Evolutionary conservation across 225 moss, liverwort and hornwort genomes (phyloP), one percentile per base, ranked within the genome.

Genomic region (Ulota crispa): DNA sequence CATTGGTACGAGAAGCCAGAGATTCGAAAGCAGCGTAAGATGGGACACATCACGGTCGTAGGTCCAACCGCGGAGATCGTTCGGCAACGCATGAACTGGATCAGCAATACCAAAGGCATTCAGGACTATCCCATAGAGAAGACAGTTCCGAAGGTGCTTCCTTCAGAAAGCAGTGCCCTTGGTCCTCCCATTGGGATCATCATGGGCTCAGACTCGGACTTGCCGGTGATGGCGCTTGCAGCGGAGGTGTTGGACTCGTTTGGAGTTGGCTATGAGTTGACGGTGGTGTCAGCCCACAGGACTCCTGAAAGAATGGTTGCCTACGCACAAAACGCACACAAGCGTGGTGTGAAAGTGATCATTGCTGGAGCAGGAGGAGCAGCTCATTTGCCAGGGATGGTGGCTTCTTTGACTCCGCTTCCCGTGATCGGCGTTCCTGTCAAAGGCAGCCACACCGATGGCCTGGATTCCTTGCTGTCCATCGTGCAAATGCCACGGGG

Each of bases 1-100:
- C 98, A 98, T 57, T 98, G 98, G 98, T 98, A 98, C 42, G 98
- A 92, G 76, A 98, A 94, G 65, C 98, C 95, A 19, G 98, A 95
- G 83, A 98, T 98, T 82, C 85, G 95, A 18, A 88, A 88, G 64
- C 98, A 98, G 64, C 80, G 95, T 27, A 98, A 98, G 86, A 98
- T 98, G 95, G 95, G 98, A 4, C 95, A 98, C 78, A 89, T 95
- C 11, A 98, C 95, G 12, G 89, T 98, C 1, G 93, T 95, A 4
- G 98, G 98, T 26, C 80, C 93, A 30, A 89, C 85, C 42, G 78
- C 85, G 59, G 88, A 93, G 4, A 24, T 83, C 8, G 83, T 93
- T 41, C 91, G 86, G 75, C 42, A 90, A 62, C 89, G 90, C 55
- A 93, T 98, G 82, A 84, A 90, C 68, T 84, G 83, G 75, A 93